Evolutionary conservation across 129 eudicot genomes (phyloP), one percentile per base, ranked within the genome.

Genomic region (Apium graveolens): DNA sequence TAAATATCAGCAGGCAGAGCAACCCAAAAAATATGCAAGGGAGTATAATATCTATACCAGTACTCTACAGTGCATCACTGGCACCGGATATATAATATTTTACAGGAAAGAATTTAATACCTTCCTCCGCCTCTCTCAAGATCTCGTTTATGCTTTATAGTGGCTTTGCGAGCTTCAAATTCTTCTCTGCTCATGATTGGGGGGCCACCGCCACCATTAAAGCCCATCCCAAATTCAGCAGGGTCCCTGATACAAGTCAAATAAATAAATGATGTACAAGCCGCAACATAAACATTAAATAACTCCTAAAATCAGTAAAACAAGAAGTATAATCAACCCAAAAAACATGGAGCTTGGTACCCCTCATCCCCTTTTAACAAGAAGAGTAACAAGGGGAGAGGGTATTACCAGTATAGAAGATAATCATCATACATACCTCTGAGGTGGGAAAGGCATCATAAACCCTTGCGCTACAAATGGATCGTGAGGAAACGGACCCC

Each of bases 131-230:
- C 85, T 78, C 87, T 87, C 85, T 92, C 99, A 77, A 87, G 87
- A 45, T 95, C 99, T 31, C 88, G 90, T 80, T 90, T 92, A 85
- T 96, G 69, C 83, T 83, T 95, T 27, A 92, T 51, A 76, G 87
- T 90, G 51, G 96, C 91, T 82, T 93, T 88, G 24, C 91, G 89
- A 75, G 98, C 98, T 85, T 95, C 96, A 83, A 90, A 95, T 84
- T 92, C 94, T 84, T 91, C 95, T 27, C 97, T 84, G 70, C 96
- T 88, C 96, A 92, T 84, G 57, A 78, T n/a, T 26, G 92, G 97
- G 4, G 93, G 92, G 5, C 42, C 73, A 68, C 73, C 38, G 41
- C 94, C 88, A 74, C 87, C 78, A 71, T 71, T 71, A 70, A 89
- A 87, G 69, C 97, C 97, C 96, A 86, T 87, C n/a, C 93, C 96